Conservation (phyloP, 139 green algal genomes). For the Picochlorum sp. region DNA sequence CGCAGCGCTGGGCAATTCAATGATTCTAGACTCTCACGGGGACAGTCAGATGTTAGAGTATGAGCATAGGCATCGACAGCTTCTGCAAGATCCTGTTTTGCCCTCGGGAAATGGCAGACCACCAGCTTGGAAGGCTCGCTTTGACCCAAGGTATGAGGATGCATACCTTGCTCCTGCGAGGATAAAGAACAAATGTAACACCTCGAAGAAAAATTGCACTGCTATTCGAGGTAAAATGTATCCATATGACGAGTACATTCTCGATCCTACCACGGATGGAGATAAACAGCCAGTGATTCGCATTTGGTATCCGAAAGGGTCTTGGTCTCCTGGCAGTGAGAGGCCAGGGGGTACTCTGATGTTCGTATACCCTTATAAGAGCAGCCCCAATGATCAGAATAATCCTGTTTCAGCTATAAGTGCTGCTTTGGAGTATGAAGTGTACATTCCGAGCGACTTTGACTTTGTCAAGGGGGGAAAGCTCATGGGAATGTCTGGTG, state of each 20-base stretch:
- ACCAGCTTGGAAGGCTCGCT: slow-evolving; percentile 10
- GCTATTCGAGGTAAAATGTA: slow-evolving; percentile 6
- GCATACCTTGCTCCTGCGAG: slow-evolving; percentile 6
- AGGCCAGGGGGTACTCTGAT: slow-evolving; percentile 11
- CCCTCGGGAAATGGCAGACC: background rate
- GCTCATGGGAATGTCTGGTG: background rate
- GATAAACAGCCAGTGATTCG: slow-evolving; percentile 1
- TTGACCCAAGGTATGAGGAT: slow-evolving; percentile 8
- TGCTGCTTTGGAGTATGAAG: slow-evolving; percentile 7
- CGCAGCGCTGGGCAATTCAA: too few species aligned
- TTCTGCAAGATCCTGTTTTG: background rate
- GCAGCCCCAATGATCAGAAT: background rate
- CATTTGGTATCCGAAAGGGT: slow-evolving; percentile 1
- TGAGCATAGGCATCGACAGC: background rate
- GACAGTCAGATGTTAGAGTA: background rate
- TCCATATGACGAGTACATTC: slow-evolving; percentile 11
- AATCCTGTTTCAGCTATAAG: background rate
- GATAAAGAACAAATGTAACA: background rate
- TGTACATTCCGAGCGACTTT: slow-evolving; percentile 7
- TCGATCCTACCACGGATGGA: slow-evolving; percentile 4
- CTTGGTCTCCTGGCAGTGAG: slow-evolving; percentile 9
- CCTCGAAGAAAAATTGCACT: slow-evolving; percentile 8
- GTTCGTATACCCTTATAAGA: slow-evolving; percentile 14
- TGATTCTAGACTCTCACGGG: too few species aligned
- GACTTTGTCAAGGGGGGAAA: slow-evolving; percentile 3